A percentile compares a stretch with the other conserved stretches of the same genome.
These are phyloP conservation scores for Pyrus communis DNA, from an alignment of 306 rosid species.

Conservation along the genomic window DNA sequence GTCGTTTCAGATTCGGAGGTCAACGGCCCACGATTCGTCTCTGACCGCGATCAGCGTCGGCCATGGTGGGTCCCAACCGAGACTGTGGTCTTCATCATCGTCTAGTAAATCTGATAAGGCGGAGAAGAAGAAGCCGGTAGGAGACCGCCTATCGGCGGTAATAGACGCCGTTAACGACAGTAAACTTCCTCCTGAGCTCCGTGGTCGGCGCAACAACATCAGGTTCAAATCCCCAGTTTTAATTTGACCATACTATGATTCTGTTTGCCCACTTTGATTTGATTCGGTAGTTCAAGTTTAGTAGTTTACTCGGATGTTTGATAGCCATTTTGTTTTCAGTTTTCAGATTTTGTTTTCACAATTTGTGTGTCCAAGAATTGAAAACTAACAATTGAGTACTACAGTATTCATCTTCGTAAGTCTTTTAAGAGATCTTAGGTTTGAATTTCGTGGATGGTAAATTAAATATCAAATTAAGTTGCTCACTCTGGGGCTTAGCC, in stretches of 20 bases:
- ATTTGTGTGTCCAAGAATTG: too few species aligned
- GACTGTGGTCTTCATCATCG: constrained; percentile 26
- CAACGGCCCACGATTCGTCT: constrained; percentile 11
- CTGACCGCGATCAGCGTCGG: background rate
- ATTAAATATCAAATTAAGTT: too few species aligned
- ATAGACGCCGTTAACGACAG: constrained; percentile 77
- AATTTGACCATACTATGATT: background rate
- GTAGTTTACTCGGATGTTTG: too few species aligned
- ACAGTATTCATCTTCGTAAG: too few species aligned
- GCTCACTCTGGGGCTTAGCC: too few species aligned
- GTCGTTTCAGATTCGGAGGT: constrained; percentile 16
- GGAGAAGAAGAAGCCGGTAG: constrained; percentile 50
- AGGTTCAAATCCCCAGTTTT: constrained; percentile 27
- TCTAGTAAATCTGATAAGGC: constrained; percentile 39
- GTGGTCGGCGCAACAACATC: constrained; percentile 75
- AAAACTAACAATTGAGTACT: too few species aligned
- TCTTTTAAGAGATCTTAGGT: too few species aligned
- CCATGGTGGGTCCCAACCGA: constrained; percentile 1
- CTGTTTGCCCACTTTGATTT: too few species aligned
- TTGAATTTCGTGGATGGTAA: fast-evolving
- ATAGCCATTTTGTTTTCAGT: too few species aligned
- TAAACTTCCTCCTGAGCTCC: constrained; percentile 79
- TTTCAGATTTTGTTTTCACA: too few species aligned
- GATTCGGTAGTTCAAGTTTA: too few species aligned
- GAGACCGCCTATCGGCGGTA: constrained; percentile 58